A percentile compares a stretch with the other conserved stretches of the same genome.
These are phyloP conservation scores for Lantana camara DNA, from an alignment of 257 asterid genomes.

Conservation along the genomic window DNA sequence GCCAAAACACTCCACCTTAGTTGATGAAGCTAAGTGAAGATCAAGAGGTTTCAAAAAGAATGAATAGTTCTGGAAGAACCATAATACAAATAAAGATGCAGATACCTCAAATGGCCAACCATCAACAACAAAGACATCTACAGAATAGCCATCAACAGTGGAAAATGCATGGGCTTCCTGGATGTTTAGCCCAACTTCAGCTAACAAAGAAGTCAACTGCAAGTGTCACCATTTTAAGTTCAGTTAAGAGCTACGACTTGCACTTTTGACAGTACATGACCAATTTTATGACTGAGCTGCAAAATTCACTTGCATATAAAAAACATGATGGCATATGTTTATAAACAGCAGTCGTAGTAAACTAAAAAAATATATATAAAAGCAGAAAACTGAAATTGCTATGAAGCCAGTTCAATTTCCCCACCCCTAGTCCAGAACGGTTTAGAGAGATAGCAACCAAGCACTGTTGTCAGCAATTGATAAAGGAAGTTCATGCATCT, in stretches of 20 bases:
- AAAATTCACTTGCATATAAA: slow-evolving; percentile 2
- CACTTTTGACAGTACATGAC: slow-evolving; percentile 4
- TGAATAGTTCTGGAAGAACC: neutral
- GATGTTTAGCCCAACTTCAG: slow-evolving; percentile 85
- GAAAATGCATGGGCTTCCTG: slow-evolving; percentile 94
- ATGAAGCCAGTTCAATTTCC: neutral
- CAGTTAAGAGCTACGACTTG: slow-evolving; percentile 24
- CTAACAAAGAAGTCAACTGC: slow-evolving; percentile 78
- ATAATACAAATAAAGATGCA: slow-evolving; percentile 15
- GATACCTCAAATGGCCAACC: slow-evolving; percentile 88
- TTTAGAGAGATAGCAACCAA: too few relatives aligned
- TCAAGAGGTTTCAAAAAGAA: neutral
- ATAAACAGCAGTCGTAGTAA: too few relatives aligned
- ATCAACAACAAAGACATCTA: slow-evolving; percentile 89
- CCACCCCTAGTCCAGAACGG: too few relatives aligned
- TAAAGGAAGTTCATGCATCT: too few relatives aligned
- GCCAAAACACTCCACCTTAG: slow-evolving; percentile 11
- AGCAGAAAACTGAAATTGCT: neutral
- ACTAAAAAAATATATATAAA: too few relatives aligned
- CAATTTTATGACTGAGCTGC: slow-evolving; percentile 5
- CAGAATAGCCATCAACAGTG: slow-evolving; percentile 79
- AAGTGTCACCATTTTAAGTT: slow-evolving; percentile 32
- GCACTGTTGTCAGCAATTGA: too few relatives aligned
- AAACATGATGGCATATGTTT: neutral
- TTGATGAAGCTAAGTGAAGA: slow-evolving; percentile 14